These are phyloP conservation scores for Geoglossum cookeanum DNA, from an alignment of 2,329 filamentous ascomycete species.

Conservation along the genomic window DNA sequence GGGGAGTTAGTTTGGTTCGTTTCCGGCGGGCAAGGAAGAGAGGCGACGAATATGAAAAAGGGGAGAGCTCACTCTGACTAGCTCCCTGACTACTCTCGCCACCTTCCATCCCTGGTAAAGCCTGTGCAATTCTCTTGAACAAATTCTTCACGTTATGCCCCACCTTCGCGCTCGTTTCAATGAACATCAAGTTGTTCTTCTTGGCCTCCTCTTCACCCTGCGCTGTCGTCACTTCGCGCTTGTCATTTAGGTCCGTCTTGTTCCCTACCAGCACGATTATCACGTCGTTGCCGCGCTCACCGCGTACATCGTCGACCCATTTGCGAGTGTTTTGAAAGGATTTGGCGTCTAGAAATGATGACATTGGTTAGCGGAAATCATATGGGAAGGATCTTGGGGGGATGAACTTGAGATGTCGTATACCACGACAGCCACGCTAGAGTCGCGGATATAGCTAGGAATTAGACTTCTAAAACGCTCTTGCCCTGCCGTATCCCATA, in stretches of 20 bases:
- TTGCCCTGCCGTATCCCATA: slow-evolving; percentile 97
- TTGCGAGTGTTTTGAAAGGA: slow-evolving; percentile 98
- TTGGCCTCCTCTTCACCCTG: slow-evolving; percentile 97
- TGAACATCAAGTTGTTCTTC: slow-evolving; percentile 96
- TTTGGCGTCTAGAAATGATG: slow-evolving; percentile 48
- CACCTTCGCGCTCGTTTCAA: slow-evolving; percentile 94
- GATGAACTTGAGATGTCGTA: slow-evolving; percentile 82
- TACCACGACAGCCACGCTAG: slow-evolving; percentile 90
- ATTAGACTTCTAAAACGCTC: slow-evolving; percentile 94
- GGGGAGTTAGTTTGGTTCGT: slow-evolving; percentile 13
- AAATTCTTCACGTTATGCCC: slow-evolving; percentile 96
- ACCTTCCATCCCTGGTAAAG: slow-evolving; percentile 81
- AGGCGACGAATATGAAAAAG: not conserved
- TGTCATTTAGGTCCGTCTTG: slow-evolving; percentile 97
- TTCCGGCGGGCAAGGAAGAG: not conserved
- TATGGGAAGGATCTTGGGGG: slow-evolving; percentile 20
- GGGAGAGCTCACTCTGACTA: slow-evolving; percentile 51
- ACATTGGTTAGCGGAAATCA: slow-evolving; percentile 9
- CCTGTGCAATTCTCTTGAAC: slow-evolving; percentile 96
- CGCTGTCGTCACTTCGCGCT: slow-evolving; percentile 87
- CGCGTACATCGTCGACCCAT: slow-evolving; percentile 97
- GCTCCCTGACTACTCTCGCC: slow-evolving; percentile 63
- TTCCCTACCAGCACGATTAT: slow-evolving; percentile 98
- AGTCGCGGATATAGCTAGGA: slow-evolving; percentile 96
- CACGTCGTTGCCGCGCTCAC: slow-evolving; percentile 92